These are phyloP conservation scores for Penicillium glabrum DNA, from an alignment of 2,329 filamentous ascomycete species.

Conservation along the genomic window DNA sequence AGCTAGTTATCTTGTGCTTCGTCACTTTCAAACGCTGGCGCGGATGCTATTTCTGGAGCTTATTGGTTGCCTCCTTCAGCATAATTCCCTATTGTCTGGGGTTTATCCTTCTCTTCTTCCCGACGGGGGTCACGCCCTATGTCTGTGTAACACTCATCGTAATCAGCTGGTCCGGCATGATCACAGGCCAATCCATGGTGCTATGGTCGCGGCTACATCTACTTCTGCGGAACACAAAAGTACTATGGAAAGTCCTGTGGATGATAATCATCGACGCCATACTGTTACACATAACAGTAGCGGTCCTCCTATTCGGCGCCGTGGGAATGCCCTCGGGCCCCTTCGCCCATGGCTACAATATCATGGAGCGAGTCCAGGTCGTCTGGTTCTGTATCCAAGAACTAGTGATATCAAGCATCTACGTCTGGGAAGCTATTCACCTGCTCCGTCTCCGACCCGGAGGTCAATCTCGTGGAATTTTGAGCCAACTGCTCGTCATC, in stretches of 20 bases:
- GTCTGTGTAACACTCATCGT: slow-evolving; percentile 37
- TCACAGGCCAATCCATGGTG: slow-evolving; percentile 29
- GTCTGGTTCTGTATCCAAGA: slow-evolving; percentile 56
- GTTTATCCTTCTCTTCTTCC: slow-evolving; percentile 45
- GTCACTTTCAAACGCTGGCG: slow-evolving; percentile 43
- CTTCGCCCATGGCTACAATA: background rate
- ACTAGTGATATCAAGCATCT: slow-evolving; percentile 51
- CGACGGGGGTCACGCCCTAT: slow-evolving; percentile 29
- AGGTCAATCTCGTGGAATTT: background rate
- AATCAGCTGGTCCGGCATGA: slow-evolving; percentile 43
- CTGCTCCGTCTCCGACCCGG: slow-evolving; percentile 20
- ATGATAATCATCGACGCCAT: slow-evolving; percentile 48
- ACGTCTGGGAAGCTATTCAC: slow-evolving; percentile 50
- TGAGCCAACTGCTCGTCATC: background rate
- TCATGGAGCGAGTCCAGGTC: slow-evolving; percentile 20
- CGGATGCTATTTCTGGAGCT: slow-evolving; percentile 50
- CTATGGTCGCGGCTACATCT: slow-evolving; percentile 48
- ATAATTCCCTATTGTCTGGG: slow-evolving; percentile 43
- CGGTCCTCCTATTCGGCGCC: slow-evolving; percentile 34
- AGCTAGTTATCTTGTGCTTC: slow-evolving; percentile 39
- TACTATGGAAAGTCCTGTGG: slow-evolving; percentile 37
- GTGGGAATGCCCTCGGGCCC: background rate
- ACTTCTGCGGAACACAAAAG: slow-evolving; percentile 35
- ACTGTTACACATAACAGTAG: slow-evolving; percentile 40
- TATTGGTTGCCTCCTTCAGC: slow-evolving; percentile 41